Evolutionary conservation across 495 filamentous ascomycete genomes (phyloP).

Genomic region (Massariosphaeria phaeospora): DNA sequence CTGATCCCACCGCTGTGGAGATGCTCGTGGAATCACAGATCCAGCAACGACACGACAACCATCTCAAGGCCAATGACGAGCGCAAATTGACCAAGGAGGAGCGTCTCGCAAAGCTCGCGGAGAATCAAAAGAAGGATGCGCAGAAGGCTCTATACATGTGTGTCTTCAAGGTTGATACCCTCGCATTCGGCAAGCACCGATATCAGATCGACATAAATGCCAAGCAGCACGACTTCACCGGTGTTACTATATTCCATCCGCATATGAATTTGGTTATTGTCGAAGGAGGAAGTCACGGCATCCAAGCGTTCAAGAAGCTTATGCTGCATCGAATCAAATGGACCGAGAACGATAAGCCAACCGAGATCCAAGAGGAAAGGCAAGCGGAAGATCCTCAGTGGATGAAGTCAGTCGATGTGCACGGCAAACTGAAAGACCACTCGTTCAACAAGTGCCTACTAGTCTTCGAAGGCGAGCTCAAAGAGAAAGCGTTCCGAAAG

Average conservation of each 20-base stretch:
- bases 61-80: conserved; percentile 75
- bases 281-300: conserved; percentile 78
- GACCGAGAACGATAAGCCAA: conserved; percentile 77
- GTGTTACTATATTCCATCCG: conserved; percentile 83
- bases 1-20: conserved; percentile 95
- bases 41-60: conserved; percentile 69
- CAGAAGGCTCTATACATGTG: conserved; percentile 74
- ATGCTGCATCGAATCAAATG: conserved; percentile 92
- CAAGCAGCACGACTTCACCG: conserved; percentile 77
- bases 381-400: conserved; percentile 60
- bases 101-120: conserved; percentile 73
- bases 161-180: conserved; percentile 81
- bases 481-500: conserved; percentile 69
- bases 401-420: conserved; percentile 70
- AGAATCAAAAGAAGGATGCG: conserved; percentile 82
- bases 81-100: conserved; percentile 89
- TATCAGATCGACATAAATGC: conserved; percentile 91
- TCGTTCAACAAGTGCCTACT: conserved; percentile 71
- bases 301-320: conserved; percentile 77
- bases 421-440: conserved; percentile 71
- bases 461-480: conserved; percentile 83
- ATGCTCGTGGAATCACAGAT: conserved; percentile 89
- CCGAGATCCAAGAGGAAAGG: conserved; percentile 54
- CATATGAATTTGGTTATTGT: conserved; percentile 83
- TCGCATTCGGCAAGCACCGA: conserved; percentile 84